Percentiles rank a stretch among this genome's conserved stretches.
Conservation (phyloP, 129 eudicot species). For the Tagetes patula region DNA sequence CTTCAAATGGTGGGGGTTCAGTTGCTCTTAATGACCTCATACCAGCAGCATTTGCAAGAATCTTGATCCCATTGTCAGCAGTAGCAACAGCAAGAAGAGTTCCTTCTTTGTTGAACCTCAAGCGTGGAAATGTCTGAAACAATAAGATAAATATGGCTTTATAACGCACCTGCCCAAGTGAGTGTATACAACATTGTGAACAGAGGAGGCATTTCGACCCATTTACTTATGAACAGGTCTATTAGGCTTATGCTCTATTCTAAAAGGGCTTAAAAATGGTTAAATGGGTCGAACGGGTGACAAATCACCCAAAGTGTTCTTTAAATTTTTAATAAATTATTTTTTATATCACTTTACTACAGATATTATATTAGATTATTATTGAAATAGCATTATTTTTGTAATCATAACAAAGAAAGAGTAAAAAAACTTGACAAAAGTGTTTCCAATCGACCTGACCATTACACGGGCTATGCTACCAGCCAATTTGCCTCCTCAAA, state of each 20-base stretch:
- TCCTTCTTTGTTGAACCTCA: constrained; percentile 92
- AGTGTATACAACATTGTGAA: not conserved
- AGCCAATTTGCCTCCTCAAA: not conserved
- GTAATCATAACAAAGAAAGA: not conserved
- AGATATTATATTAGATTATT: not conserved
- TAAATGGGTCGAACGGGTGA: not conserved
- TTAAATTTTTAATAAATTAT: not conserved
- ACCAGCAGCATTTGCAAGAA: constrained; percentile 77
- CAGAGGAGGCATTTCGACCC: not conserved
- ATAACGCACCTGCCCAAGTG: not conserved
- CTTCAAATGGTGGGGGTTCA: constrained; percentile 75
- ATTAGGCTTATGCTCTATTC: constrained; percentile 9
- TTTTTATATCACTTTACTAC: not conserved
- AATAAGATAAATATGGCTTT: constrained; percentile 13
- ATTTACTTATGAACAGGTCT: not conserved
- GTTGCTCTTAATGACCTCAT: constrained; percentile 62
- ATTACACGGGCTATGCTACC: not conserved
- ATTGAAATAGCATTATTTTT: not conserved
- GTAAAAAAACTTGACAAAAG: not conserved
- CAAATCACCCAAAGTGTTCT: not conserved
- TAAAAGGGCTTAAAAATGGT: constrained; percentile 7
- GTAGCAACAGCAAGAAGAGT: constrained; percentile 86
- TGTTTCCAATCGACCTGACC: not conserved
- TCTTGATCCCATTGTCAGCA: constrained; percentile 76
- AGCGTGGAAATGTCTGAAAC: constrained; percentile 68